These are phyloP conservation scores for Prunus davidiana DNA, from an alignment of 306 rosid genomes.

Conservation along the genomic window DNA sequence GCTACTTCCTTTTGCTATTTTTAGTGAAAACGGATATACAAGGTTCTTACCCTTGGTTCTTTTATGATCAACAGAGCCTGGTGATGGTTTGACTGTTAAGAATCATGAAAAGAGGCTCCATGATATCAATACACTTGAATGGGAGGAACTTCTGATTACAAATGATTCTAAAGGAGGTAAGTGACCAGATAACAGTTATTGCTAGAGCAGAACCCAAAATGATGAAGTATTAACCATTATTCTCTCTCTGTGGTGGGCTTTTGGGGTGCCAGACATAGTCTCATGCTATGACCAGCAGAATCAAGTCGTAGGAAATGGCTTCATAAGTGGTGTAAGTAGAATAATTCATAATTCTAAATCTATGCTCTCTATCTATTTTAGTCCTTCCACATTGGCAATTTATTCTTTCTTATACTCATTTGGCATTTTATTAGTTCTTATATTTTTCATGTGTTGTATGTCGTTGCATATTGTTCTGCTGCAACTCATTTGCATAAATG, in stretches of 20 bases:
- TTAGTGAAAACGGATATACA: constrained; percentile 16
- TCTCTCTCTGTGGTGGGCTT: constrained; percentile 12
- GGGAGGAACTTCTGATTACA: constrained; percentile 86
- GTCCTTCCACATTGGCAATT: background rate
- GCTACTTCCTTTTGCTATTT: constrained; percentile 10
- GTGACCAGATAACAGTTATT: constrained; percentile 11
- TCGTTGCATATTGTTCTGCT: background rate
- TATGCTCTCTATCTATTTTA: constrained; percentile 8
- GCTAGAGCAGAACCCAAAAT: constrained; percentile 11
- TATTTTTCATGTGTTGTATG: background rate
- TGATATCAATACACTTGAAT: constrained; percentile 95
- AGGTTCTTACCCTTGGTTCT: constrained; percentile 20
- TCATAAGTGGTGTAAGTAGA: constrained; percentile 55
- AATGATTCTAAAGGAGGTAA: constrained; percentile 75
- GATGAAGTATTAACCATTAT: constrained; percentile 16
- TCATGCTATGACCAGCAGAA: constrained; percentile 49
- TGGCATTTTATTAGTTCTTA: background rate
- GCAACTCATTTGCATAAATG: background rate
- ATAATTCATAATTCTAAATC: constrained; percentile 12
- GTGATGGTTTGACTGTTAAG: constrained; percentile 36
- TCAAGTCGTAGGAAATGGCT: constrained; percentile 44
- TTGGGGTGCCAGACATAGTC: constrained; percentile 39
- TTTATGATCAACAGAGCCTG: constrained; percentile 47
- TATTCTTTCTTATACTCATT: background rate
- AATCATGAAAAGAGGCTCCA: constrained; percentile 66